A percentile compares a stretch with the other conserved stretches of the same genome.
phyloP scores from a whole-genome alignment of 1,284 basidiomycete genomes.

The Butyriboletus pseudospeciosus region DNA sequence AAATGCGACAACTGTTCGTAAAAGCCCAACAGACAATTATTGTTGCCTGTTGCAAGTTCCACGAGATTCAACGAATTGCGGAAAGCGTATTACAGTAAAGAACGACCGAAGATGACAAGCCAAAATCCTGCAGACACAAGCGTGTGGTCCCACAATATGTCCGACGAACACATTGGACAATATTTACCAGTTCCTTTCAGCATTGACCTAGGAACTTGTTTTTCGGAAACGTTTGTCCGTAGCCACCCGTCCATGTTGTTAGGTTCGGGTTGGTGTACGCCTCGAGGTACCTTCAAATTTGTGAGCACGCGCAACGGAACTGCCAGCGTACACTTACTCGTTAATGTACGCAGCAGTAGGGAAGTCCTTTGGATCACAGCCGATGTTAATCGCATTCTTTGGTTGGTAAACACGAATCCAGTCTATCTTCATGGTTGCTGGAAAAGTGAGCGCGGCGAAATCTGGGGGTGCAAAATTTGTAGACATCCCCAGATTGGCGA shows the following conservation, averaged over 20 bases:
- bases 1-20: conserved; percentile 5
- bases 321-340: conserved; percentile 40
- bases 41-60: conserved; percentile 1
- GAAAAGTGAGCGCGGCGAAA: conserved; percentile 63
- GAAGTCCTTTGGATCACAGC: conserved; percentile 76
- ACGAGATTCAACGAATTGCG: conserved; percentile 3
- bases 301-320: conserved; percentile 18
- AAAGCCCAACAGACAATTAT: conserved; percentile 13
- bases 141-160: conserved; percentile 3
- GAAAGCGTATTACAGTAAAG: conserved; percentile 21
- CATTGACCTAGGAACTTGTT: conserved; percentile 54
- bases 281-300: conserved; percentile 41
- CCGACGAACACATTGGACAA: conserved; percentile 5
- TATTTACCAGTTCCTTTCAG: conserved; percentile 24
- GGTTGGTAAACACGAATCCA: conserved; percentile 83
- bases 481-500: conserved; percentile 81
- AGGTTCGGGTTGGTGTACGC: conserved; percentile 56
- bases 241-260: conserved; percentile 59
- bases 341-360: conserved; percentile 77
- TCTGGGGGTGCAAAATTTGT: conserved; percentile 71
- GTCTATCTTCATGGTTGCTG: conserved; percentile 70
- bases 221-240: conserved; percentile 57
- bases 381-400: conserved; percentile 62
- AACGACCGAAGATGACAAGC: conserved; percentile 18
- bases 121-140: conserved; percentile 11